A percentile compares a stretch with the other conserved stretches of the same genome.
Evolutionary conservation across 2,329 filamentous ascomycete species (phyloP).

Genomic region (Fusarium coffeatum): DNA sequence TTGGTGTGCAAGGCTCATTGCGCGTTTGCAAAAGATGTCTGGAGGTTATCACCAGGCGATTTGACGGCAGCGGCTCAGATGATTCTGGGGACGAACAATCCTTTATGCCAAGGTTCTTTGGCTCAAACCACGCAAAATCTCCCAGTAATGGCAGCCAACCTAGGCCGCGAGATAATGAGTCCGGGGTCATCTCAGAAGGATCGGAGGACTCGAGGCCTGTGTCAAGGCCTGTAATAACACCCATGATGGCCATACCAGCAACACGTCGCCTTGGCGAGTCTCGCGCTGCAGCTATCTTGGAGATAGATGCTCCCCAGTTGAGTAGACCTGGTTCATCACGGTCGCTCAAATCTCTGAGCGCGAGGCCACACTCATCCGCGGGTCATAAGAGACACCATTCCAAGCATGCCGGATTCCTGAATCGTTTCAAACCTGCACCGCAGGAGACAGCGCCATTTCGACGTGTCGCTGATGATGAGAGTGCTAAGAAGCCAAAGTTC

Average conservation of each 20-base stretch:
- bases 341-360: conserved; percentile 81
- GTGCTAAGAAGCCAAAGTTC: conserved; percentile 72
- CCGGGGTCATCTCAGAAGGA: conserved; percentile 55
- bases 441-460: conserved; percentile 92
- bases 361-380: conserved; percentile 77
- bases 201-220: conserved; percentile 65
- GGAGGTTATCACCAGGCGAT: conserved; percentile 87
- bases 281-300: conserved; percentile 86
- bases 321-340: conserved; percentile 93
- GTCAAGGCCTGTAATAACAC: conserved; percentile 69
- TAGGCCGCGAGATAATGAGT: conserved; percentile 56
- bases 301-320: conserved; percentile 86
- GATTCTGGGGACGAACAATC: conserved; percentile 84
- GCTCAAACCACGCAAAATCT: conserved; percentile 62
- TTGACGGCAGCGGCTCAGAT: conserved; percentile 87
- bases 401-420: conserved; percentile 81
- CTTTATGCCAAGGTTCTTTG: conserved; percentile 73
- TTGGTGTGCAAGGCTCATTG: conserved; percentile 85
- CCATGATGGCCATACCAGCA: conserved; percentile 77
- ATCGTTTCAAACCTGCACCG: conserved; percentile 75
- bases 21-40: conserved; percentile 95
- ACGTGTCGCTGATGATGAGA: conserved; percentile 74
- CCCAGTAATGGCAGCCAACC: conserved; percentile 46
- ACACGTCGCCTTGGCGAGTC: conserved; percentile 77
- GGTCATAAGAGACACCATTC: conserved; percentile 88